phyloP scores from a whole-genome alignment of 2,329 filamentous ascomycete species.

The Ophiostoma ulmi region DNA sequence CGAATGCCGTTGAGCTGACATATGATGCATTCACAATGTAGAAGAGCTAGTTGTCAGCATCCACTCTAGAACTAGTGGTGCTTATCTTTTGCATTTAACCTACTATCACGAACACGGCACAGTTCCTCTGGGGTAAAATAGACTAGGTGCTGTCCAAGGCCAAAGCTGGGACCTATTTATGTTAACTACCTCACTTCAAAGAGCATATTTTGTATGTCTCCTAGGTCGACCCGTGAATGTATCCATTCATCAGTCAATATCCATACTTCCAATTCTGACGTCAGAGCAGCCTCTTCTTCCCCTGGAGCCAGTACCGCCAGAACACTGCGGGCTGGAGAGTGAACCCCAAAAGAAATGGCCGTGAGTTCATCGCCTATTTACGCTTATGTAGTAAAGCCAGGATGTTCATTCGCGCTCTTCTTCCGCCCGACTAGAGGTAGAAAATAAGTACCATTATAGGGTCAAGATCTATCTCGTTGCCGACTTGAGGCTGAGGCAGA shows the following conservation, averaged over 20 bases:
- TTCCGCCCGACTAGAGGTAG: not conserved
- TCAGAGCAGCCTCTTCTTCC: not conserved
- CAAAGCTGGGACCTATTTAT: too few species aligned
- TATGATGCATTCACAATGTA: not conserved
- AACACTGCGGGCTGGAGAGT: not conserved
- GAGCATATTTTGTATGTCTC: not conserved
- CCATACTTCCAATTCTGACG: not conserved
- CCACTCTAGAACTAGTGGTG: not conserved
- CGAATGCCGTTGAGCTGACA: not conserved
- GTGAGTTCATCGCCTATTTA: not conserved
- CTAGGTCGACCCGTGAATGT: not conserved
- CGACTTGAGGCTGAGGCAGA: not conserved
- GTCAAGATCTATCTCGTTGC: not conserved
- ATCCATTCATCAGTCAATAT: slow-evolving; percentile 1
- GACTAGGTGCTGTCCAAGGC: too few species aligned
- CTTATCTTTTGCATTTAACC: too few species aligned
- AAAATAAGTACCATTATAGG: not conserved
- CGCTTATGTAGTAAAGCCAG: not conserved
- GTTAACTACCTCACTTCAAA: not conserved
- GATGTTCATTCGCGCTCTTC: not conserved
- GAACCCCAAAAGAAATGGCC: not conserved
- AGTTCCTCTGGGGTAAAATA: too few species aligned
- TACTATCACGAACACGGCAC: too few species aligned
- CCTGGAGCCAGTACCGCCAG: not conserved
- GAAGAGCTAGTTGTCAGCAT: not conserved